phyloP scores from a whole-genome alignment of 164 flowering plant species.

The Dillenia turbinata region DNA sequence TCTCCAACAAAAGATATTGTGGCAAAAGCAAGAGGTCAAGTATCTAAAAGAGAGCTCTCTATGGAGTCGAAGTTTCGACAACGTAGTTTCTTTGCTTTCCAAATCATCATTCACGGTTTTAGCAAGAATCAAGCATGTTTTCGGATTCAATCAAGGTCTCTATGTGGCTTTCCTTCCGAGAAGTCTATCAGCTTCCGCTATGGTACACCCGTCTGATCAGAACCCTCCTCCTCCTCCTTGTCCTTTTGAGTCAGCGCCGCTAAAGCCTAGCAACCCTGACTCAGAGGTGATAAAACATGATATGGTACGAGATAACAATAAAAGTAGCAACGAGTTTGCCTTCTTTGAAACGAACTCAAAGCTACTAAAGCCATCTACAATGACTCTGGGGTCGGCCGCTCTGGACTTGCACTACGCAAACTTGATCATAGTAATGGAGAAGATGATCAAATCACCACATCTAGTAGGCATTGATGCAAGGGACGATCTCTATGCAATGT shows the following conservation, averaged over 20 bases:
- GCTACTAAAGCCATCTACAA: constrained; percentile 54
- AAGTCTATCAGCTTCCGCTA: constrained; percentile 69
- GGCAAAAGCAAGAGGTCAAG: constrained; percentile 72
- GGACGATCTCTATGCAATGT: constrained; percentile 81
- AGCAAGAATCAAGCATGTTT: constrained; percentile 65
- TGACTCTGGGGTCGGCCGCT: constrained; percentile 64
- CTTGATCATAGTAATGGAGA: constrained; percentile 79
- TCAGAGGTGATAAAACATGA: constrained; percentile 5
- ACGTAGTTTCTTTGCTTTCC: constrained; percentile 37
- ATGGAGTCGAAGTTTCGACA: constrained; percentile 70
- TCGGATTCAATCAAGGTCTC: constrained; percentile 36
- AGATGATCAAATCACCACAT: constrained; percentile 80
- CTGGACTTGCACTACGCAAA: constrained; percentile 79
- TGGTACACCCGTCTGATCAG: constrained; percentile 50
- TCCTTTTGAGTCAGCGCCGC: constrained; percentile 39
- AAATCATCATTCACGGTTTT: constrained; percentile 57
- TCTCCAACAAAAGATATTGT: constrained; percentile 57
- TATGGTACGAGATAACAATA: neutral
- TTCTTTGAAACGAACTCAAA: constrained; percentile 58
- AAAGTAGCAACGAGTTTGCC: neutral
- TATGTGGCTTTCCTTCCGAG: constrained; percentile 32
- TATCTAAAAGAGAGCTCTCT: constrained; percentile 54
- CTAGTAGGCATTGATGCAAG: constrained; percentile 79
- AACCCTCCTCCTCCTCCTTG: constrained; percentile 26
- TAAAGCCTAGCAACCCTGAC: constrained; percentile 18